Base-by-base conservation (phyloP, 768 basidiomycete genomes). In the Leccinum subtestaceum region DNA sequence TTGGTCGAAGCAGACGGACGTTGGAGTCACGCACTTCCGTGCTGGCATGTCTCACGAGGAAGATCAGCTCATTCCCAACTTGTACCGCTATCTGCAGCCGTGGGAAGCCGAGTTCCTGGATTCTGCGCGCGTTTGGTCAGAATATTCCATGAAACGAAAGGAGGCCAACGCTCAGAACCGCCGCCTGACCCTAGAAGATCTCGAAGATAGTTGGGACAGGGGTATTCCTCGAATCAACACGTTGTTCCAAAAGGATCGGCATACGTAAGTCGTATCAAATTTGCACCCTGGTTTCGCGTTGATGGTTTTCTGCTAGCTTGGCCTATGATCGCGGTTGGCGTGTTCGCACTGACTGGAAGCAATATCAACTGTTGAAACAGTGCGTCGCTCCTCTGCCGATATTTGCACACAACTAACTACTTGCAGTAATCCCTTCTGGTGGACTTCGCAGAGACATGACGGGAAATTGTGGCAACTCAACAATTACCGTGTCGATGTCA, bases 281-380 rank as follows among this genome's bases (percentile, higher is more conserved):
- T 43, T 27, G 2, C 4, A 3, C 8, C 31, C 3, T 9, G 13
- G 23, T 31, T 27, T 15, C 10, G n/a, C 15, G 13, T 21, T 59
- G 36, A 61, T 38, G 6, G 13, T 5, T 34, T 9, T 48, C 4
- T 5, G 53, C 57, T 66, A 91, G 88, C 27, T 75, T 99, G 69
- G 97, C 97, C 0, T 99, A 98, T 72, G 97, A 98, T 75, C 96
- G 96, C 73, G 96, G 97, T 66, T 98, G 95, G 96, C 91, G 96
- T 79, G 93, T 95, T 40, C 86, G 96, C 49, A 95, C 93, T 17
- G 93, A 97, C 74, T 99, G 93, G 92, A 97, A 98, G 74, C 94
- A 96, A 72, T 98, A 97, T 72, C 95, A 97, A 67, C 74, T 95
- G 9, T 78, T 94, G 58, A 95, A 95, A 72, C 90, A 94, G 91